Evolutionary conservation across 2,329 filamentous ascomycete genomes (phyloP).

Genomic region (Penicillium sp.): DNA sequence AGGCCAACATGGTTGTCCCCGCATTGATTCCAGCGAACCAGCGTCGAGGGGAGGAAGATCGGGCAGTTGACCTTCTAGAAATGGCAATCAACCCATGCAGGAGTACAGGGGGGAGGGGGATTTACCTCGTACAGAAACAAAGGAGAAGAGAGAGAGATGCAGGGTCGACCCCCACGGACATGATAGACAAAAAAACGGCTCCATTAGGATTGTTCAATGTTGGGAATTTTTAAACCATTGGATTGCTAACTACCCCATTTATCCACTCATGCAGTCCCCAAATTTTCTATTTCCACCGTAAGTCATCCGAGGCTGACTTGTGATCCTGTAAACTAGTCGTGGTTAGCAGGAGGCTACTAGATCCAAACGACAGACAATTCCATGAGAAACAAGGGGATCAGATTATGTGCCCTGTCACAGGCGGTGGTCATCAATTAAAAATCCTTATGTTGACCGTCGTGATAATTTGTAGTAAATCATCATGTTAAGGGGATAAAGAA

Average conservation of each 20-base stretch:
- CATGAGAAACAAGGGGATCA: constrained; percentile 20
- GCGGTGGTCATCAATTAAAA: constrained; percentile 70
- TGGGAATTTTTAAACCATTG: constrained; percentile 5
- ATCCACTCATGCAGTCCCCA: constrained; percentile 3
- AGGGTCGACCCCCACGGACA: not conserved
- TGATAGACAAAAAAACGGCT: not conserved
- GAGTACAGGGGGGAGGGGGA: constrained; percentile 4
- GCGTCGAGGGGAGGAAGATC: constrained; percentile 3
- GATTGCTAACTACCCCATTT: constrained; percentile 18
- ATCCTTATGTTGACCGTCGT: constrained; percentile 82
- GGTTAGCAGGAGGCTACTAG: constrained; percentile 15
- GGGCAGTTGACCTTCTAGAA: constrained; percentile 4
- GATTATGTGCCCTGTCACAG: constrained; percentile 63
- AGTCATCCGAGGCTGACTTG: constrained; percentile 1
- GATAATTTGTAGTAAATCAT: constrained; percentile 64
- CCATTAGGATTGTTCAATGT: not conserved
- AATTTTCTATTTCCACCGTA: constrained; percentile 8
- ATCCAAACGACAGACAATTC: constrained; percentile 11
- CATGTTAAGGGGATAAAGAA: constrained; percentile 45
- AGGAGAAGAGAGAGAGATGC: not conserved
- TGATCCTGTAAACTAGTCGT: constrained; percentile 11
- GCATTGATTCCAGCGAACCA: constrained; percentile 13
- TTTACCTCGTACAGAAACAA: not conserved
- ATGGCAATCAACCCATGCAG: constrained; percentile 4
- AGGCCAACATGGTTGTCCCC: constrained; percentile 16